Evolutionary conservation across 192 early-diverging fungal genomes (phyloP).

Genomic region (Entomortierella parvispora): DNA sequence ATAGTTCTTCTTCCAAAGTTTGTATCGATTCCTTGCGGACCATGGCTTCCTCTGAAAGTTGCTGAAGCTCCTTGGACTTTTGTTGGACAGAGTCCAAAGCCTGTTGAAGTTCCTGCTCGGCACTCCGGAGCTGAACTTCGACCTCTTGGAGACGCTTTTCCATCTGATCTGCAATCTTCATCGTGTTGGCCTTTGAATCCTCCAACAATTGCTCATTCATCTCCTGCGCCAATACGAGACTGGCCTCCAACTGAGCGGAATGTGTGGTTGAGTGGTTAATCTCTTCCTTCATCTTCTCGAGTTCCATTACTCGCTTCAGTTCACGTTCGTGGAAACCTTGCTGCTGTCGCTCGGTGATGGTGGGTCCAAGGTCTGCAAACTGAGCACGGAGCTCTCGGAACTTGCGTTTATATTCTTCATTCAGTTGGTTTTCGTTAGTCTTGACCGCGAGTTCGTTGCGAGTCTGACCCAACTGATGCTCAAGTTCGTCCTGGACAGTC

Average conservation of each 20-base stretch:
- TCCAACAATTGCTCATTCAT: conserved; percentile 38
- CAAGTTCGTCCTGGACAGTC: conserved; percentile 43
- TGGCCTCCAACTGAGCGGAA: conserved; percentile 30
- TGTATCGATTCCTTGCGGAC: conserved; percentile 21
- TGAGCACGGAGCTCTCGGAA: conserved; percentile 40
- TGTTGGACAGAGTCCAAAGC: conserved; percentile 40
- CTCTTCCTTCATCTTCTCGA: conserved; percentile 39
- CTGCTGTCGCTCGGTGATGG: conserved; percentile 35
- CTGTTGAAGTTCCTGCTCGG: conserved; percentile 30
- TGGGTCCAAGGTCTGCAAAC: conserved; percentile 34
- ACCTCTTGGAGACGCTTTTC: conserved; percentile 38
- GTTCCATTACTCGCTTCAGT: conserved; percentile 35
- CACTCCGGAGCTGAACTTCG: conserved; percentile 31
- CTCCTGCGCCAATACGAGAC: conserved; percentile 32
- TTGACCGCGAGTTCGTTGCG: conserved; percentile 28
- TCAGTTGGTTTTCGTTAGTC: conserved; percentile 30
- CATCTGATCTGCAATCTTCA: conserved; percentile 49
- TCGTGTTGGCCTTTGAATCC: conserved; percentile 26
- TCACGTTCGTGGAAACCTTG: conserved; percentile 49
- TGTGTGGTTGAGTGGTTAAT: conserved; percentile 6
- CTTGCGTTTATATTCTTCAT: conserved; percentile 45
- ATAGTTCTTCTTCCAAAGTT: conserved; percentile 23
- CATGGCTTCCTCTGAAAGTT: conserved; percentile 15
- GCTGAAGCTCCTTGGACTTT: conserved; percentile 31
- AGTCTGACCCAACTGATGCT: conserved; percentile 28